Evolutionary conservation across 768 basidiomycete species (phyloP).

Genomic region (Tricholoma bakamatsutake): DNA sequence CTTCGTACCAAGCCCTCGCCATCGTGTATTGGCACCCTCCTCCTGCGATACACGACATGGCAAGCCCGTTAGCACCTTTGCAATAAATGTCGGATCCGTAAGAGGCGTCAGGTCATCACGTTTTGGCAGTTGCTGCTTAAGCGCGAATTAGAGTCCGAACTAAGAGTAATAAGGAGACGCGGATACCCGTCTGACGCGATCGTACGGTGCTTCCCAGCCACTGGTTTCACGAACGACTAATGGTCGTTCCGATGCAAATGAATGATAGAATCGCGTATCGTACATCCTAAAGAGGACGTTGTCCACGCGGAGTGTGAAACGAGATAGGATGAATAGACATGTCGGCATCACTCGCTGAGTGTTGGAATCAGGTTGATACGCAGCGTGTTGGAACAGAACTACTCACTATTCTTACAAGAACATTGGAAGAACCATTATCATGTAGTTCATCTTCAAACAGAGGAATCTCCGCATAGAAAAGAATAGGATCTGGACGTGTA

Average conservation of each 20-base stretch:
- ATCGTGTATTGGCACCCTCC: constrained; percentile 68
- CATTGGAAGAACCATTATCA: constrained; percentile 87
- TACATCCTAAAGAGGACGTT: constrained; percentile 86
- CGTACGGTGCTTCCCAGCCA: constrained; percentile 91
- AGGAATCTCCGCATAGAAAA: constrained; percentile 96
- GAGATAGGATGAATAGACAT: constrained; percentile 83
- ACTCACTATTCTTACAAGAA: constrained; percentile 85
- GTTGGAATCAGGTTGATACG: neutral
- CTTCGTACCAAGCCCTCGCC: constrained; percentile 74
- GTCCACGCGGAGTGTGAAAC: constrained; percentile 94
- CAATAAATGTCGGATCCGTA: constrained; percentile 82
- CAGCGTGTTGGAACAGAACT: neutral
- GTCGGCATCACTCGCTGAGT: constrained; percentile 93
- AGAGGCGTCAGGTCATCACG: constrained; percentile 83
- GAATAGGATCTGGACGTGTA: constrained; percentile 86
- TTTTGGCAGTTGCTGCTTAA: constrained; percentile 53
- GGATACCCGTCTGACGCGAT: constrained; percentile 65
- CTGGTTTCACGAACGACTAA: constrained; percentile 72
- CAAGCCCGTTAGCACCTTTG: constrained; percentile 60
- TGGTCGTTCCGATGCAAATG: constrained; percentile 56
- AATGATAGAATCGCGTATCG: constrained; percentile 89
- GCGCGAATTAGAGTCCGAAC: neutral
- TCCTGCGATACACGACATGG: constrained; percentile 51
- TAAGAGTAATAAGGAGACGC: neutral
- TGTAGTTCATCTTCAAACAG: constrained; percentile 96